phyloP scores from a whole-genome alignment of 371 early-diverging fungal genomes.

The Mortierella sp. region DNA sequence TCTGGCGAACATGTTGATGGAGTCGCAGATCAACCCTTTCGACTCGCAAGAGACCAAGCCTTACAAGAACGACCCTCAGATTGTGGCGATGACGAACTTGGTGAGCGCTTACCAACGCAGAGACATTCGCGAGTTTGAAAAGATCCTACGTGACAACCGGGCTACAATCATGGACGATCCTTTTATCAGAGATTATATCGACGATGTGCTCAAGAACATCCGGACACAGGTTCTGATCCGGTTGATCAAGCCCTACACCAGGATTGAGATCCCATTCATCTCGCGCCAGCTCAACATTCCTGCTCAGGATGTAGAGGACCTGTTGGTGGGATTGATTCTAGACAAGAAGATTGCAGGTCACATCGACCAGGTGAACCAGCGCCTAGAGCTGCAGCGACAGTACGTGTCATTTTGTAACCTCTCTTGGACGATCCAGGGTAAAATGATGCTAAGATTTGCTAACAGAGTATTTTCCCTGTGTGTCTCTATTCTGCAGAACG shows the following conservation, averaged over 20 bases:
- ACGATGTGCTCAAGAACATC: constrained; percentile 89
- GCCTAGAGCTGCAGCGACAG: constrained; percentile 76
- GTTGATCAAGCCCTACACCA: constrained; percentile 91
- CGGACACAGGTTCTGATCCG: constrained; percentile 88
- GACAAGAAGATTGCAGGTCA: constrained; percentile 84
- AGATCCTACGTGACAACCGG: constrained; percentile 78
- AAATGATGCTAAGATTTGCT: too few species aligned
- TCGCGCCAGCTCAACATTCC: constrained; percentile 87
- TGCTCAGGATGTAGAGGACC: constrained; percentile 81
- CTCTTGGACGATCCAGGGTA: too few species aligned
- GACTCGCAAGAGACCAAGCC: constrained; percentile 97
- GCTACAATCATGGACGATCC: constrained; percentile 87
- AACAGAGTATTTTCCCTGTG: background rate
- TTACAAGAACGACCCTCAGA: constrained; percentile 91
- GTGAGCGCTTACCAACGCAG: constrained; percentile 91
- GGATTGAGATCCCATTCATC: constrained; percentile 83
- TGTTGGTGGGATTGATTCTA: constrained; percentile 86
- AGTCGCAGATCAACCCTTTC: constrained; percentile 94
- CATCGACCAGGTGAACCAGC: constrained; percentile 88
- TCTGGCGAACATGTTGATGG: constrained; percentile 94
- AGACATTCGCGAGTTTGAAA: constrained; percentile 89
- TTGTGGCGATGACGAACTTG: constrained; percentile 91
- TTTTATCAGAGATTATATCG: constrained; percentile 90
- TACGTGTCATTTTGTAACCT: constrained; percentile 48
- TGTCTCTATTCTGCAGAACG: constrained; percentile 57